phyloP scores from a whole-genome alignment of 2,329 filamentous ascomycete genomes.

The Colletotrichum sp. region DNA sequence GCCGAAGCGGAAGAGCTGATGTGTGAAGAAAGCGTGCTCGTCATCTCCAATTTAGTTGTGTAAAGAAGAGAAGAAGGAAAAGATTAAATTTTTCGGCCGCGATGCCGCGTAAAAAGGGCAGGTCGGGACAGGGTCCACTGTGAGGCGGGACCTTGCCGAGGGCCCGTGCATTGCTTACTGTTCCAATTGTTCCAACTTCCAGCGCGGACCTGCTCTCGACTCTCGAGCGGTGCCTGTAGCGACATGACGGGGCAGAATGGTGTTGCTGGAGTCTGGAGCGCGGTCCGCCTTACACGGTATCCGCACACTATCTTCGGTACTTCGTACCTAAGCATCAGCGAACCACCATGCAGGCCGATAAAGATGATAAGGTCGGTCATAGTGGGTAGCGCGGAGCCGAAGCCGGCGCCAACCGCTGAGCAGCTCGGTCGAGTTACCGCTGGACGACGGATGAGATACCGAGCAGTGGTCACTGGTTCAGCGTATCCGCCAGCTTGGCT shows the following conservation, averaged over 20 bases:
- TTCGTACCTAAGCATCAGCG: background rate
- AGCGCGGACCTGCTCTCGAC: background rate
- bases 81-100: conserved; percentile 17
- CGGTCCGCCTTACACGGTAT: background rate
- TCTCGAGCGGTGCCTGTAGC: background rate
- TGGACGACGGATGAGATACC: background rate
- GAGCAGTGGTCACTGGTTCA: background rate
- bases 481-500: background rate
- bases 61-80: conserved; percentile 51
- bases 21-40: conserved; percentile 68
- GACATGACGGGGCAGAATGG: background rate
- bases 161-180: background rate
- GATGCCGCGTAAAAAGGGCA: conserved; percentile 7
- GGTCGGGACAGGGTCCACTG: background rate
- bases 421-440: conserved; percentile 13
- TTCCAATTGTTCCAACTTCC: background rate
- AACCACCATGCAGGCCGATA: background rate
- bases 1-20: conserved; percentile 58
- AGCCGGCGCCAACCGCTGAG: background rate
- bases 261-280: background rate
- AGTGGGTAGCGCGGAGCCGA: background rate
- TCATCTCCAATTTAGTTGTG: conserved; percentile 84
- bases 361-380: background rate
- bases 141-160: background rate
- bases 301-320: too few relatives aligned